Evolutionary conservation across 2,329 filamentous ascomycete species (phyloP), one percentile per base, ranked within the genome.

Genomic region (Neospermospora avenae): DNA sequence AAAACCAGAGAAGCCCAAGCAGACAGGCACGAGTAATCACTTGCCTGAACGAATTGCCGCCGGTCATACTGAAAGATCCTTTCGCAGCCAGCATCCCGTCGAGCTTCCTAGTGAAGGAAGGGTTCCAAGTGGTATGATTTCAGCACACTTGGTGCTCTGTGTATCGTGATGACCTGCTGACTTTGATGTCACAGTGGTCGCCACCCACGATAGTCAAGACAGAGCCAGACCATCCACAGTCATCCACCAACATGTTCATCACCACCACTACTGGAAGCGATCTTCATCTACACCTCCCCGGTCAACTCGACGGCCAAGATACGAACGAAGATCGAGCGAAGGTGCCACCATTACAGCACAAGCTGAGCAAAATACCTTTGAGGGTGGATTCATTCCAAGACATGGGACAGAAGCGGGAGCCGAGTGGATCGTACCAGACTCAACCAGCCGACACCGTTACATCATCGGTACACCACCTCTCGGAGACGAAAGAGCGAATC

Each of bases 201-300:
- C 58, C 60, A 14, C 62, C 62, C 28, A 65, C 55, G 8, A 64
- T 64, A 16, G 34, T 41, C 58, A 57, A 55, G 39, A 57, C 59
- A 34, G 37, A 57, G 41, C 57, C 52, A 18, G 60, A 60, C 52
- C 46, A 45, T 37, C 41, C 39, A 55, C 14, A 28, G 60, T 62
- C 62, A 60, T 81, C 64, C 84, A 82, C 67, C 65, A 84, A 60
- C 83, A 85, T 70, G 83, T 79, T 64, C 83, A 86, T 67, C 82
- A 86, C 67, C 83, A 85, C 71, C 83, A 85, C 74, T 85, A 85
- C 75, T 85, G 83, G 83, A 63, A 79, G 64, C 62, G 58, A 25
- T 60, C 63, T 24, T 44, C 57, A 18, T 62, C 65, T 39, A 54
- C 58, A 4, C 57, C 58, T 49, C 42, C 58, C 31, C 25, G 37